A percentile compares a stretch with the other conserved stretches of the same genome.
These are phyloP conservation scores for Aspergillus vadensis DNA, from an alignment of 2,329 filamentous ascomycete genomes.

Conservation along the genomic window DNA sequence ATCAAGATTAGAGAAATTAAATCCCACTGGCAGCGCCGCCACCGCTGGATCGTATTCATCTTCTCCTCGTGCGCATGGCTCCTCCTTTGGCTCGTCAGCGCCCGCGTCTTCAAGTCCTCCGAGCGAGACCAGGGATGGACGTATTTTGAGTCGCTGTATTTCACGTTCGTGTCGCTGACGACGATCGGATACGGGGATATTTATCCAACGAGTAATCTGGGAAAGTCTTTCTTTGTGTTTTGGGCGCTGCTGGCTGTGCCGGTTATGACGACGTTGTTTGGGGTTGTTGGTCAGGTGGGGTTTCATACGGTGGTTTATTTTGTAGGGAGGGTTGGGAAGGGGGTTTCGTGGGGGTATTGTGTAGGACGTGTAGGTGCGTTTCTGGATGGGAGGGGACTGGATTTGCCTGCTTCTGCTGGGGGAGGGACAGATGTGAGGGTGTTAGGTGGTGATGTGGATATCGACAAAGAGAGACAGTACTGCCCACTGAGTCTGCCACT, in stretches of 20 bases:
- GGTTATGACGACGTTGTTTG: constrained; percentile 47
- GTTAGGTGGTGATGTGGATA: not conserved
- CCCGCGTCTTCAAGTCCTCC: constrained; percentile 51
- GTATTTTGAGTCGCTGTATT: constrained; percentile 57
- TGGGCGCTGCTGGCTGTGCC: constrained; percentile 59
- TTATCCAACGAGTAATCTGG: constrained; percentile 50
- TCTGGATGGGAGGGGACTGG: not conserved
- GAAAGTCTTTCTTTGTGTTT: constrained; percentile 59
- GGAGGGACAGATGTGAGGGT: not conserved
- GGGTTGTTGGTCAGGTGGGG: not conserved
- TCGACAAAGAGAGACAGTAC: not conserved
- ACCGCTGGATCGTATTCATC: constrained; percentile 36
- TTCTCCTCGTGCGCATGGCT: constrained; percentile 43
- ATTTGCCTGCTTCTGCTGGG: not conserved
- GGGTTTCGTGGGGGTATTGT: not conserved
- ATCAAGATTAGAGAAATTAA: not conserved
- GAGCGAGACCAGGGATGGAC: constrained; percentile 53
- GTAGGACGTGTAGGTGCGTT: not conserved
- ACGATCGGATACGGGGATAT: constrained; percentile 60
- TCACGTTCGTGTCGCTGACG: constrained; percentile 54
- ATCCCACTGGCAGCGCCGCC: not conserved
- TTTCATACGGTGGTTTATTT: not conserved
- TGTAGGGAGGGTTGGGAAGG: not conserved
- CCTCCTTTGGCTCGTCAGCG: constrained; percentile 51
- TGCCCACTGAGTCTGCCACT: too few relatives aligned